Evolutionary conservation across 768 basidiomycete genomes (phyloP), one percentile per base, ranked within the genome.

Genomic region (Tulasnella sp.): DNA sequence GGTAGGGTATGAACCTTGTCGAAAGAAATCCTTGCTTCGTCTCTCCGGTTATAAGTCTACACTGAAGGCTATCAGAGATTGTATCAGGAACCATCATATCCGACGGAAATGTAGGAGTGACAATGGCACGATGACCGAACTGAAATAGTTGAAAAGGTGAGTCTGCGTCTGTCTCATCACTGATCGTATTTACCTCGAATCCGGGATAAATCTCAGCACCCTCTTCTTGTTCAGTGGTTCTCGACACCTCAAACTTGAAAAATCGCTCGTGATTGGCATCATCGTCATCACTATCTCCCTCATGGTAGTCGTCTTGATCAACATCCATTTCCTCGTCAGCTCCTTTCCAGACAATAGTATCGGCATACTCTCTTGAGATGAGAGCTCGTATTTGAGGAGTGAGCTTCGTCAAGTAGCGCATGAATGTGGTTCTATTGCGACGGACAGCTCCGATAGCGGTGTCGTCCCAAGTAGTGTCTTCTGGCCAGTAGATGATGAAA

Each of bases 381-480:
- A 79, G 58, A 24, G 71, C 72, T 0, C 72, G 58, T 1, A 74
- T 59, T 60, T 80, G 79, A 55, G 79, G 77, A 15, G 72, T 64
- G 33, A 79, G 67, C 62, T 77, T 76, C 1, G 69, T 76, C 10
- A 80, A 70, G 56, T 81, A 80, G 43, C 79, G 64, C 75, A 79
- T 78, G 56, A 80, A 80, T 0, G 76, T 76, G 1, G 73, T 65
- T 3, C 78, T 67, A 61, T 78, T 80, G 2, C 72, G 69, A 29
- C 66, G 59, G 42, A 75, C 68, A 4, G 74, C 63, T 1, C 69
- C 63, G 5, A 63, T 31, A 0, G 74, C 70, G 13, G 65, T 61
- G 58, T 78, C 75, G 27, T 72, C 59, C 78, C 78, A 80, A 15
- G 48, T 50, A 9, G 9, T 37, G 9, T 47, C 45, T 32, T 81